Evolutionary conservation across 306 rosid species (phyloP), one percentile per base, ranked within the genome.

Genomic region (Begonia peltatifolia): DNA sequence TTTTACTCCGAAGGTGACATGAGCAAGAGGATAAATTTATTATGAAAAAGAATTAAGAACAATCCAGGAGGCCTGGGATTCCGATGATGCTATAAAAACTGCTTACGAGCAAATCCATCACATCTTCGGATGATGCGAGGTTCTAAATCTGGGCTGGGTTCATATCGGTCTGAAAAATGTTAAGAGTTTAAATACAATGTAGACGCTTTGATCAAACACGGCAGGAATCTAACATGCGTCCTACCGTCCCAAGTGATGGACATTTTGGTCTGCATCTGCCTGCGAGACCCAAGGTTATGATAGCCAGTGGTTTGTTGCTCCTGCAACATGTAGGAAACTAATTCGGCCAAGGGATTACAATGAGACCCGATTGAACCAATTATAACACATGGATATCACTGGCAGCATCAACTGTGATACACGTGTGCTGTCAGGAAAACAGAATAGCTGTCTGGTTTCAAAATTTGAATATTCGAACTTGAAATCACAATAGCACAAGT

Each of bases 181-280:
- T 0, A 67, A 87, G 6, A 20, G 23, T 20, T 20, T 20, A 20
- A 20, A 20, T 20, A 20, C 23, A 3, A 20, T 2, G 3, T 20
- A 20, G 23, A 20, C 23, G 4, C 23, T 20, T 20, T 2, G 1
- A 20, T 20, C 2, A 20, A 20, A 20, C 2, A 3, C 1, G 18
- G 18, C 1, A 17, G 18, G 18, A 17, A 17, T 17, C 18, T 17
- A 17, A 20, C 23, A 20, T 20, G 23, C 2, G 2, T 20, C 2
- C 23, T 20, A 20, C 1, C 23, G 23, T 20, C 23, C 3, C 2
- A 20, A 20, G 1, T 20, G 23, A 20, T 20, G 92, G 92, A 25
- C 77, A 76, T 56, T 69, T 87, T 0, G 83, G 76, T 53, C 94
- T 86, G 47, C 99, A 90, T 47, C 71, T 86, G 65, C 95, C 95